These are phyloP conservation scores for Aegilops longissima DNA, from an alignment of 176 grass and related monocot species.

Conservation along the genomic window DNA sequence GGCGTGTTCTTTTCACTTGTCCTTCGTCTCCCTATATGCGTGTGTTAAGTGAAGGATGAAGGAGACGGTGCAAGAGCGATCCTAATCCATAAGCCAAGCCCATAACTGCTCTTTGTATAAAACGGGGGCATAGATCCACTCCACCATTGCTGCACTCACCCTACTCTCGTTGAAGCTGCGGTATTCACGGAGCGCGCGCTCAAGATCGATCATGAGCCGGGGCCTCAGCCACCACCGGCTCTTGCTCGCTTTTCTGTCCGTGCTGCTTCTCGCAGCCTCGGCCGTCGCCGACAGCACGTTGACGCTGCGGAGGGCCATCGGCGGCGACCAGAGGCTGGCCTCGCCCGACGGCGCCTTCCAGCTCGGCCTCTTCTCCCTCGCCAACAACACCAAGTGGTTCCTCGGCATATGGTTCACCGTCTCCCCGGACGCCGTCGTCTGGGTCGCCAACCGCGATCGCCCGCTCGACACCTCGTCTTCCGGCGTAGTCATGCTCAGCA, in stretches of 20 bases:
- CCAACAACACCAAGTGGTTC: constrained; percentile 25
- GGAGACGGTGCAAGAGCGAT: too few relatives aligned
- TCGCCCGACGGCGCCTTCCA: constrained; percentile 39
- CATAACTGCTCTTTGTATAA: too few relatives aligned
- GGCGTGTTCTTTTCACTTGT: too few relatives aligned
- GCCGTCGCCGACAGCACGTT: constrained; percentile 4
- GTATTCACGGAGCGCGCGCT: too few relatives aligned
- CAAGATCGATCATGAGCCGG: constrained; percentile 12
- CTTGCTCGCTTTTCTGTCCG: constrained; percentile 5
- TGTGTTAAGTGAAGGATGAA: too few relatives aligned
- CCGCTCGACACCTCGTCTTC: constrained; percentile 22
- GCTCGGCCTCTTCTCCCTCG: constrained; percentile 53
- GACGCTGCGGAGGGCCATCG: constrained; percentile 19
- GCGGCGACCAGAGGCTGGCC: constrained; percentile 29
- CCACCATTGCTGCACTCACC: too few relatives aligned
- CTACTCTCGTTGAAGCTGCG: too few relatives aligned
- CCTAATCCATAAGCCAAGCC: too few relatives aligned
- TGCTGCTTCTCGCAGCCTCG: not conserved
- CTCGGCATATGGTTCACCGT: constrained; percentile 60
- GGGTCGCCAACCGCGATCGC: constrained; percentile 66
- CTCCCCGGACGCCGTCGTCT: constrained; percentile 44
- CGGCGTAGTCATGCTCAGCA: not conserved
- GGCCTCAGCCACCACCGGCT: not conserved
- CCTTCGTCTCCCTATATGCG: too few relatives aligned
- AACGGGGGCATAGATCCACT: too few relatives aligned